These are phyloP conservation scores for Balamuthia mandrillaris DNA, from an alignment of 208 protist species.

Conservation along the genomic window DNA sequence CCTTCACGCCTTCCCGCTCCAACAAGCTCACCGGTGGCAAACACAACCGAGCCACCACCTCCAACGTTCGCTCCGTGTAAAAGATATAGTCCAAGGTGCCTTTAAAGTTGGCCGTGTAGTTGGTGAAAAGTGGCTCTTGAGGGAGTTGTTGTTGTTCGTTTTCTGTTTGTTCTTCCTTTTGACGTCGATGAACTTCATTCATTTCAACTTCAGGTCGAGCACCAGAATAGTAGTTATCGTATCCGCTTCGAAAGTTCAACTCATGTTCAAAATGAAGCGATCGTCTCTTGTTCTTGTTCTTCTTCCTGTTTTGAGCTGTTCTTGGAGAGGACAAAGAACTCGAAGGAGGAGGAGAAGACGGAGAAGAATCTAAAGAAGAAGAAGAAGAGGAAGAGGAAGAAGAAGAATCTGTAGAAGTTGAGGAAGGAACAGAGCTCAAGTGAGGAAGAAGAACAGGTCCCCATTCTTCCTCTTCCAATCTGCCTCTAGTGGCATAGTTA, in stretches of 20 bases:
- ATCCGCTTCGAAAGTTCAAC: no score
- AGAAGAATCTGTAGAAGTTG: not conserved
- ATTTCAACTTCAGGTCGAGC: no score
- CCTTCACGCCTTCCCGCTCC: no score
- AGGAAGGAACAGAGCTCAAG: not conserved
- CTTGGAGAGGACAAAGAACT: not conserved
- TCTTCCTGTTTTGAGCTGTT: not conserved
- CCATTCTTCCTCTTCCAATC: no score
- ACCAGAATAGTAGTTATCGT: no score
- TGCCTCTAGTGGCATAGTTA: no score
- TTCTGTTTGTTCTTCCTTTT: not conserved
- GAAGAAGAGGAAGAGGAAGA: not conserved
- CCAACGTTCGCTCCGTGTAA: no score
- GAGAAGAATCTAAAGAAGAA: not conserved
- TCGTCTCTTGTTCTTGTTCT: not conserved
- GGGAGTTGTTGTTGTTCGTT: not conserved
- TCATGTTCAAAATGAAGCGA: not conserved
- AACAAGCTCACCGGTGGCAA: no score
- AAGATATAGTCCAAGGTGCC: conserved; percentile 1
- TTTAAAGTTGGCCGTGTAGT: not conserved
- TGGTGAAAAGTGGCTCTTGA: not conserved
- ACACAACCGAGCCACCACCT: no score
- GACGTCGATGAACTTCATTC: no score
- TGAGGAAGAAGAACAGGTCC: not conserved
- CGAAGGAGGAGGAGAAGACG: no score